These are phyloP conservation scores for Trichophyton verrucosum DNA, from an alignment of 2,329 filamentous ascomycete species.

Conservation along the genomic window DNA sequence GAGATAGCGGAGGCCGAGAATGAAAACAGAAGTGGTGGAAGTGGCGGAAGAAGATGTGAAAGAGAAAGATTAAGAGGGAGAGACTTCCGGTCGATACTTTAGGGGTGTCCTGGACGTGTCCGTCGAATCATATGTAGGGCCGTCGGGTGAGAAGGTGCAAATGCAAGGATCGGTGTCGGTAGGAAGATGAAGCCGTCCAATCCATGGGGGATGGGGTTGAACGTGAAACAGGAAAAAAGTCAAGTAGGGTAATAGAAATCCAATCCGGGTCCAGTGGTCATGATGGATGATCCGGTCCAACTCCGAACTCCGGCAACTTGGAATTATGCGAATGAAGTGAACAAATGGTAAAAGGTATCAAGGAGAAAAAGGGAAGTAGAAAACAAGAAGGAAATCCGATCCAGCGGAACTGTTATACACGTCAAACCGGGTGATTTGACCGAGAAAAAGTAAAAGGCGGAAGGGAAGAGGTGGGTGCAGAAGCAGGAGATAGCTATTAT, in stretches of 20 bases:
- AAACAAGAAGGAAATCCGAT: constrained; percentile 1
- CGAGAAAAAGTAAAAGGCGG: not conserved
- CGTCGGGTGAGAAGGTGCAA: not conserved
- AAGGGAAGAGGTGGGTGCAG: not conserved
- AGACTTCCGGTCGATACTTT: not conserved
- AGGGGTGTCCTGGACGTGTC: not conserved
- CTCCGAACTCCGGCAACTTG: constrained; percentile 12
- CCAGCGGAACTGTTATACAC: constrained; percentile 2
- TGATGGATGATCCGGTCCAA: constrained; percentile 4
- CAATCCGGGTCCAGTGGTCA: not conserved
- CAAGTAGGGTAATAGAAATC: not conserved
- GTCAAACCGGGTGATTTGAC: not conserved
- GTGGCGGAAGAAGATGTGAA: not conserved
- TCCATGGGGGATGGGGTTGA: no score
- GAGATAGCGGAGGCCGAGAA: not conserved
- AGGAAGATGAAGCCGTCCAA: not conserved
- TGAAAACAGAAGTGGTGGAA: not conserved
- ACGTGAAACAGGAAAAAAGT: not conserved
- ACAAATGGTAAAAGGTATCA: not conserved
- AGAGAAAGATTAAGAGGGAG: not conserved
- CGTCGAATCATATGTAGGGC: not conserved
- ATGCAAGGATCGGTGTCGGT: not conserved
- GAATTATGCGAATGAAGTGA: constrained; percentile 7
- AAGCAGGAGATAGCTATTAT: not conserved
- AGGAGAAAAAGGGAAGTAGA: constrained; percentile 4